Base-by-base conservation (phyloP, 1,284 basidiomycete genomes). In the Microbotryum intermedium region DNA sequence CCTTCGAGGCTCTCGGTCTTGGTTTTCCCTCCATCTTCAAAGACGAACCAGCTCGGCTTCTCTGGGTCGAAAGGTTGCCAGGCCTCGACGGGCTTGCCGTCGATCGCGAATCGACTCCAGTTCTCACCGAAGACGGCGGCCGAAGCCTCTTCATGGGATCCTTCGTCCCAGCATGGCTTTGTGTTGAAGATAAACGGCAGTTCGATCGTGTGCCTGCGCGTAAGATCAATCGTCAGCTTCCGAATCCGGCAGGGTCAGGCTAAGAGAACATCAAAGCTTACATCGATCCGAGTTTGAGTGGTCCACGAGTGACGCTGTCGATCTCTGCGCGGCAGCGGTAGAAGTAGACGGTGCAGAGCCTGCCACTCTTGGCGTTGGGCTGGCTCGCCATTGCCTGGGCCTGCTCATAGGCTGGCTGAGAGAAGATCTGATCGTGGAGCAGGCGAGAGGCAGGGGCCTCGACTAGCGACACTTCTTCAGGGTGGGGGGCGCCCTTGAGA, bases 401-500 rank as follows among this genome's bases (percentile, higher is more conserved):
- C 23, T 60, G 58, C 16, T 65, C 56, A 46, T 46, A 62, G 1
- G 61, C 56, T 5, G 65, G 65, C 26, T 67, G 51, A 43, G 65
- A 58, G n/a, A 67, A 67, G 30, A 67, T 34, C 29, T 62, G 58
- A 46, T 64, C 65, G n/a, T 58, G 53, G 29, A 67, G 29, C 21
- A 67, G 30, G 6, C 47, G 43, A 6, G 53, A 39, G 3, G 55
- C 62, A 13, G 65, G 65, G 2, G 55, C 26, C 2, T 34, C 16
- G n/a, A 44, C 42, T 45, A 53, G 23, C 34, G 42, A n/a, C 34
- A 51, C 34, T 10, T 25, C 20, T 7, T 28, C n/a, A 3, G n/a
- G 25, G 20, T 18, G 45, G 26, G 5, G 16, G 6, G 25, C 39
- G 16, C 44, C 25, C 8, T n/a, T 25, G 42, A 59, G 43, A 52